A percentile compares a stretch with the other conserved stretches of the same genome.
phyloP scores from a whole-genome alignment of 208 protist species.

The Crithidia brevicula region DNA sequence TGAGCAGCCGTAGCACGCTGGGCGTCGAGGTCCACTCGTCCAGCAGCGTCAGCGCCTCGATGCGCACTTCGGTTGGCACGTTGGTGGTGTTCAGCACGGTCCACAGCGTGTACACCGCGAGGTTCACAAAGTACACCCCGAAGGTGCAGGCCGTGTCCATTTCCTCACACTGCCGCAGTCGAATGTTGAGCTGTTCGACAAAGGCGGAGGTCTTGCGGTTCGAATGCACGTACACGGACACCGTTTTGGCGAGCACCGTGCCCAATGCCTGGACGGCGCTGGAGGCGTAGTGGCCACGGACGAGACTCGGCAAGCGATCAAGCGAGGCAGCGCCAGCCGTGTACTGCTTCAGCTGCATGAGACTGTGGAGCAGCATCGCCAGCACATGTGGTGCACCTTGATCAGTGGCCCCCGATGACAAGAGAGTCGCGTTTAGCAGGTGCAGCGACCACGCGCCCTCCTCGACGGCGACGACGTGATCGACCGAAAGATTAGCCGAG shows the following conservation, averaged over 20 bases:
- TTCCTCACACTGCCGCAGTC: conserved; percentile 33
- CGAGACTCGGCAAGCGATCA: conserved; percentile 14
- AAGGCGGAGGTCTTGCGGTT: conserved; percentile 38
- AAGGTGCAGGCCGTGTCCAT: conserved; percentile 28
- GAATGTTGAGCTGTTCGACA: conserved; percentile 30
- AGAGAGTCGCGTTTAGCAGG: conserved; percentile 27
- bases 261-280: conserved; percentile 16
- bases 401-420: conserved; percentile 24
- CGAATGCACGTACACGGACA: conserved; percentile 30
- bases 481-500: conserved; percentile 1
- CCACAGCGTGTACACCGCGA: conserved; percentile 36
- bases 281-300: conserved; percentile 29
- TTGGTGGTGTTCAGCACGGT: conserved; percentile 22
- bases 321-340: not conserved
- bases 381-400: conserved; percentile 19
- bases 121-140: conserved; percentile 34
- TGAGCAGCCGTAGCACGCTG: conserved; percentile 37
- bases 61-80: conserved; percentile 17
- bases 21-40: conserved; percentile 35
- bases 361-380: conserved; percentile 27
- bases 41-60: conserved; percentile 33
- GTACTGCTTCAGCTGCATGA: conserved; percentile 27
- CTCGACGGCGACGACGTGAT: conserved; percentile 27
- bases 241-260: conserved; percentile 28
- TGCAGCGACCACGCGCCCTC: conserved; percentile 38